These are phyloP conservation scores for Chlorencoelia australis DNA, from an alignment of 2,329 filamentous ascomycete species.

Conservation along the genomic window DNA sequence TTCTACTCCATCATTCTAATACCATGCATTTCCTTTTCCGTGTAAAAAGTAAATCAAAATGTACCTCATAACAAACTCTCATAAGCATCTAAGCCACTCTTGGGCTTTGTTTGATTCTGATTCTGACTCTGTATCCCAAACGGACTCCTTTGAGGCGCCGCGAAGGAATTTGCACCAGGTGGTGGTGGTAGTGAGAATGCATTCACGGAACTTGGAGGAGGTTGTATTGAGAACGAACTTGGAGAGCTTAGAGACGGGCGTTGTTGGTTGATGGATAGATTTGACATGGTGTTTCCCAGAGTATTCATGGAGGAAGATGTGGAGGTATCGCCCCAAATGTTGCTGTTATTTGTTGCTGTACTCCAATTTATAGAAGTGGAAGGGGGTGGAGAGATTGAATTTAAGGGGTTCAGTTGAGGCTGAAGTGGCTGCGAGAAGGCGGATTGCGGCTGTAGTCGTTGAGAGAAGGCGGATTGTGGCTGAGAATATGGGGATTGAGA, in stretches of 20 bases:
- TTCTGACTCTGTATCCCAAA: slow-evolving; percentile 24
- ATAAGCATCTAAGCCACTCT: slow-evolving; percentile 42
- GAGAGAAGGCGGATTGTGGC: slow-evolving; percentile 24
- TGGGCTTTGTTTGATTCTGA: slow-evolving; percentile 24
- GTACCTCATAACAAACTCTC: slow-evolving; percentile 40
- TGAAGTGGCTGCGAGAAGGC: slow-evolving; percentile 11
- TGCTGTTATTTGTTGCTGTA: slow-evolving; percentile 33
- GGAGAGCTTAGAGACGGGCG: slow-evolving; percentile 29
- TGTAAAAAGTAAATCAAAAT: no score
- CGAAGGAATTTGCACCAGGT: slow-evolving; percentile 10
- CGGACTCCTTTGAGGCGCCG: slow-evolving; percentile 10
- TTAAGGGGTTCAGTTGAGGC: slow-evolving; percentile 6
- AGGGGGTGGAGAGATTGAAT: slow-evolving; percentile 6
- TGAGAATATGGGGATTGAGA: slow-evolving; percentile 35
- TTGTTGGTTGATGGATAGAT: slow-evolving; percentile 37
- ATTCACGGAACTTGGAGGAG: slow-evolving; percentile 33
- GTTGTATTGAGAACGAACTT: no score
- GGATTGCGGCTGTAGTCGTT: slow-evolving; percentile 12
- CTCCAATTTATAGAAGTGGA: slow-evolving; percentile 40
- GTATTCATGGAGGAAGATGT: slow-evolving; percentile 28
- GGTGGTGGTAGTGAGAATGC: slow-evolving; percentile 27
- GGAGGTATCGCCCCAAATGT: slow-evolving; percentile 36
- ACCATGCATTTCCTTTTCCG: no score
- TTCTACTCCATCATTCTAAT: no score
- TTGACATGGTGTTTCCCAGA: slow-evolving; percentile 37